Percentiles rank a stretch among this genome's conserved stretches.
Evolutionary conservation across 805 yeast species (phyloP).

Genomic region (Hanseniaspora taiwanica): DNA sequence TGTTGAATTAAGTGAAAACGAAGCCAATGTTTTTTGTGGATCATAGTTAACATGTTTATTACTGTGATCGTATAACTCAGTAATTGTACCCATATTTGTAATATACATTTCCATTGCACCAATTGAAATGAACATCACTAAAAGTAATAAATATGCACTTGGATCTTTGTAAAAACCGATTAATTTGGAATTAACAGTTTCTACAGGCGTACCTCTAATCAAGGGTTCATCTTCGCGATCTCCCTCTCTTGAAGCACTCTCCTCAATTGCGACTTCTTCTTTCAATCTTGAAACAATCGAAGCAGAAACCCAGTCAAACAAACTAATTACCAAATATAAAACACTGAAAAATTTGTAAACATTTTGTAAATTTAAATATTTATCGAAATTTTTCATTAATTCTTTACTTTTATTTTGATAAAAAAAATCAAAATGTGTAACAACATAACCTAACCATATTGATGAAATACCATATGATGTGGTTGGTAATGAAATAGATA

Average conservation of each 20-base stretch:
- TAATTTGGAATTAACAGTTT: too few species aligned
- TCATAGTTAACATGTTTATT: slow-evolving; percentile 8
- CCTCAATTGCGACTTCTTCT: slow-evolving; percentile 9
- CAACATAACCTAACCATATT: slow-evolving; percentile 50
- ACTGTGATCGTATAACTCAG: slow-evolving; percentile 22
- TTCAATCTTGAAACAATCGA: slow-evolving; percentile 44
- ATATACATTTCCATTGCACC: slow-evolving; percentile 83
- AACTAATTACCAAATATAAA: slow-evolving; percentile 42
- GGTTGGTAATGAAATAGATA: slow-evolving; percentile 81
- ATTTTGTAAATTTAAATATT: slow-evolving; percentile 31
- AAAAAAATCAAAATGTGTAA: slow-evolving; percentile 24
- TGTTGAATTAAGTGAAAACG: slow-evolving; percentile 36
- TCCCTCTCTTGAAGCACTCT: slow-evolving; percentile 8
- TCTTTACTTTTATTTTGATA: too few species aligned
- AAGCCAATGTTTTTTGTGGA: slow-evolving; percentile 7
- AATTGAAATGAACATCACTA: slow-evolving; percentile 49
- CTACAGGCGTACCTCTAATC: too few species aligned
- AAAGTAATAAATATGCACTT: slow-evolving; percentile 43
- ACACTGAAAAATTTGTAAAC: slow-evolving; percentile 41
- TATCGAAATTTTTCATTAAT: too few species aligned
- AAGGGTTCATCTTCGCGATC: not conserved
- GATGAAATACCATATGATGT: slow-evolving; percentile 79
- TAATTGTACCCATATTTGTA: slow-evolving; percentile 68
- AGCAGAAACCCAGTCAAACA: slow-evolving; percentile 49
- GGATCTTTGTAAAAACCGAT: not conserved